phyloP scores from a whole-genome alignment of 2,329 filamentous ascomycete species.

The Ophiostoma sp. region DNA sequence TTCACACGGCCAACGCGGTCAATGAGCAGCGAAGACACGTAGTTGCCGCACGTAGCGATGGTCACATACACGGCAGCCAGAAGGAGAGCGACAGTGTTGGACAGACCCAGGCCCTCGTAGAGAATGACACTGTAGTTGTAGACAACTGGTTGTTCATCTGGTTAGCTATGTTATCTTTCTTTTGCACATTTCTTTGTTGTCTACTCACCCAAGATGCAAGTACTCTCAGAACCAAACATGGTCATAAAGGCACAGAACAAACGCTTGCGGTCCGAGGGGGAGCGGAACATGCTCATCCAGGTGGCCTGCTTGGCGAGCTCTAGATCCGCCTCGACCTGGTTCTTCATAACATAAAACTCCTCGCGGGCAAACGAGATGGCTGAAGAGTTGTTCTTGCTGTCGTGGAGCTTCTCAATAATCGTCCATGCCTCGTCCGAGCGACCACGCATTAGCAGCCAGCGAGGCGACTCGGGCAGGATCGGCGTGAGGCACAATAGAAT shows the following conservation, averaged over 20 bases:
- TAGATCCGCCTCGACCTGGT: constrained; percentile 5
- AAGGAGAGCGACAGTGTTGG: background rate
- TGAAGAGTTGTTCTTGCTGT: background rate
- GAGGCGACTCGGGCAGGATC: constrained; percentile 19
- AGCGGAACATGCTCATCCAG: constrained; percentile 11
- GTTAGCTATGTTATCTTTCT: too few relatives aligned
- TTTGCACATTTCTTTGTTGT: too few relatives aligned
- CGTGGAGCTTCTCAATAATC: constrained; percentile 1
- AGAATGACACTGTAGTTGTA: constrained; percentile 8
- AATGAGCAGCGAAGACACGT: background rate
- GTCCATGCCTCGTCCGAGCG: constrained; percentile 10
- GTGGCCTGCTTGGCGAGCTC: background rate
- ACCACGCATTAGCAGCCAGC: constrained; percentile 6
- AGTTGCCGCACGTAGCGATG: background rate
- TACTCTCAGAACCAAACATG: background rate
- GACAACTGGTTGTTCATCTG: background rate
- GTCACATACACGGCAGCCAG: background rate
- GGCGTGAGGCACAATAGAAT: constrained; percentile 35
- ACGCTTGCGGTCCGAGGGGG: background rate
- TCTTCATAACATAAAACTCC: constrained; percentile 9
- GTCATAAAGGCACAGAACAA: background rate
- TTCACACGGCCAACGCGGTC: background rate
- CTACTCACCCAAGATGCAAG: background rate
- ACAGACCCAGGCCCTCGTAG: background rate
- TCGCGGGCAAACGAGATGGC: background rate